These are phyloP conservation scores for Bipolaris cookei DNA, from an alignment of 2,329 filamentous ascomycete genomes.

Conservation along the genomic window DNA sequence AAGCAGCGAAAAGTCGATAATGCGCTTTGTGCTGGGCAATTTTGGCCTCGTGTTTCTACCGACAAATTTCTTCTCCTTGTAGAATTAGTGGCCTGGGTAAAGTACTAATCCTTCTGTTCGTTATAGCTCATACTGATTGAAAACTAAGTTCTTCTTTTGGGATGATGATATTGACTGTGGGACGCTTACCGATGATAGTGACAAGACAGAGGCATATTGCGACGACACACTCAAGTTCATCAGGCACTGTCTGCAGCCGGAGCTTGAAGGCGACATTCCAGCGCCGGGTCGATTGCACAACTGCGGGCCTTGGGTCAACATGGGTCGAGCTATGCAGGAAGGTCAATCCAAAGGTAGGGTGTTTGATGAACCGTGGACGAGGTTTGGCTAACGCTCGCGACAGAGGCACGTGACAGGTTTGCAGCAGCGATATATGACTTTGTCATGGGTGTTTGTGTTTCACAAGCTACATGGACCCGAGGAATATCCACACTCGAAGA, in stretches of 20 bases:
- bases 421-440: conserved; percentile 17
- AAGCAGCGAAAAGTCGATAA: conserved; percentile 14
- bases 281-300: conserved; percentile 17
- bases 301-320: conserved; percentile 15
- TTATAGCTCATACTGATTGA: not conserved
- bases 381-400: not conserved
- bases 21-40: conserved; percentile 12
- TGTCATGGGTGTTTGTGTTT: conserved; percentile 9
- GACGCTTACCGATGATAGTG: conserved; percentile 13
- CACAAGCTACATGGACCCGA: conserved; percentile 14
- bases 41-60: conserved; percentile 10
- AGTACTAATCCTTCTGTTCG: no score
- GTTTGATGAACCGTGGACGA: no score
- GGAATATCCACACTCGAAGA: conserved; percentile 13
- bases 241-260: conserved; percentile 14
- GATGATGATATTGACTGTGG: conserved; percentile 21
- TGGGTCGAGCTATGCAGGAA: conserved; percentile 15
- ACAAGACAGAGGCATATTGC: conserved; percentile 18
- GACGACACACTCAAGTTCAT: conserved; percentile 15
- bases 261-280: conserved; percentile 9
- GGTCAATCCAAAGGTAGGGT: conserved; percentile 14
- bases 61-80: conserved; percentile 10
- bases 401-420: conserved; percentile 16
- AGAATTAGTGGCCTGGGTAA: conserved; percentile 15
- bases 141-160: conserved; percentile 17